Percentiles rank a stretch among this genome's conserved stretches.
These are phyloP conservation scores for Amanita inopinata DNA, from an alignment of 768 basidiomycete species.

Conservation along the genomic window DNA sequence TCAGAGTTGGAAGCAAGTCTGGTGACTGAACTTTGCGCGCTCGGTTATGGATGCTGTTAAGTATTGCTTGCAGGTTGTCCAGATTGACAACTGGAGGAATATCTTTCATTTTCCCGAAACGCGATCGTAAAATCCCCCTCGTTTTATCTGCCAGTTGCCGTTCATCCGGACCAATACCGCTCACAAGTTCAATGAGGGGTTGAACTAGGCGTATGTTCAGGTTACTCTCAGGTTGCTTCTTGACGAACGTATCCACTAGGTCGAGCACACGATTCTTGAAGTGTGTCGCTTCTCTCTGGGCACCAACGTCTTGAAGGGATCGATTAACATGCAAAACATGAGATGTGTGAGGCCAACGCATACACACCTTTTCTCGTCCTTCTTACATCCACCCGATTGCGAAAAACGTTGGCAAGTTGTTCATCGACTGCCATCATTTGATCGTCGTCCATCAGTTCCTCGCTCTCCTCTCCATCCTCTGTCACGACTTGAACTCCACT, in stretches of 20 bases:
- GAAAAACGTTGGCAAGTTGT: constrained; percentile 83
- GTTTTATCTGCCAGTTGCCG: constrained; percentile 87
- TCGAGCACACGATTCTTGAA: constrained; percentile 96
- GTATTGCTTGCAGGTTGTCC: constrained; percentile 34
- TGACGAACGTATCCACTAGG: constrained; percentile 80
- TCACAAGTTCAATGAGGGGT: constrained; percentile 70
- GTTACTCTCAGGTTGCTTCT: constrained; percentile 67
- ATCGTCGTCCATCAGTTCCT: constrained; percentile 87
- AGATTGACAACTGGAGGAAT: constrained; percentile 37
- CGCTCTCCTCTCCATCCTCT: constrained; percentile 51
- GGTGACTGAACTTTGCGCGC: constrained; percentile 57
- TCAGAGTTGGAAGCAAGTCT: constrained; percentile 55
- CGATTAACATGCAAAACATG: neutral
- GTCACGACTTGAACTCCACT: constrained; percentile 49
- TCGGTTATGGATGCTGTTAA: constrained; percentile 60
- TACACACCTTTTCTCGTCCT: constrained; percentile 53
- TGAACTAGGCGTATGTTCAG: constrained; percentile 57
- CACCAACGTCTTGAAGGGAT: constrained; percentile 42
- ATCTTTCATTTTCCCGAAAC: constrained; percentile 70
- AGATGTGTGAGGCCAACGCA: neutral
- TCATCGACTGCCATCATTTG: constrained; percentile 97
- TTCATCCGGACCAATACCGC: constrained; percentile 63
- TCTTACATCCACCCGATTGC: constrained; percentile 48
- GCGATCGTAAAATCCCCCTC: constrained; percentile 61
- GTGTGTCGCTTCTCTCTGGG: constrained; percentile 83